Evolutionary conservation across 1,284 basidiomycete species (phyloP).

Genomic region (Ganoderma lucidum): DNA sequence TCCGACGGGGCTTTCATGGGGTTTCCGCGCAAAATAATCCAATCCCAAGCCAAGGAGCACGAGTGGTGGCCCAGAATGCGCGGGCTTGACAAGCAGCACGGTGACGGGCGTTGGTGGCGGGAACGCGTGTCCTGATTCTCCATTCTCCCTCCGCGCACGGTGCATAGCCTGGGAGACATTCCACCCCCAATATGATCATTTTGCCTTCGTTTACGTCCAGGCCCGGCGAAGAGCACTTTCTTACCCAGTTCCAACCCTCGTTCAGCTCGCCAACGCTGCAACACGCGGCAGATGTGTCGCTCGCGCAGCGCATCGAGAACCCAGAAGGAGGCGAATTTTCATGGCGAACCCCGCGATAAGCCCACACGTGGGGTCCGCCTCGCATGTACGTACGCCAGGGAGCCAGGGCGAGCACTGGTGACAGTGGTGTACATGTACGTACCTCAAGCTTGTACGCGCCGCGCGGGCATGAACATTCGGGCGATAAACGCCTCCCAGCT

Average conservation of each 20-base stretch:
- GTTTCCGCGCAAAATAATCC: conserved; percentile 1
- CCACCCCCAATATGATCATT: background rate
- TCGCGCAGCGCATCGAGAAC: conserved; percentile 7
- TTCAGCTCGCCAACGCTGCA: conserved; percentile 18
- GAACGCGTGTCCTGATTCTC: background rate
- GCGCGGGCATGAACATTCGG: background rate
- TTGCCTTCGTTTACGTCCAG: conserved; percentile 22
- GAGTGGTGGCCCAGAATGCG: background rate
- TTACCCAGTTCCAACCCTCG: conserved; percentile 7
- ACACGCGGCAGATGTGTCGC: conserved; percentile 8
- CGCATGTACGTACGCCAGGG: conserved; percentile 12
- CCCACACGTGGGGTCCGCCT: conserved; percentile 26
- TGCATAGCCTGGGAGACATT: conserved; percentile 1
- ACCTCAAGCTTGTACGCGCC: conserved; percentile 1
- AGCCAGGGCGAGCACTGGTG: conserved; percentile 8
- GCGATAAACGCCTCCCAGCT: conserved; percentile 16
- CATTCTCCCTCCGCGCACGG: conserved; percentile 1
- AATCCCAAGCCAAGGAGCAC: background rate
- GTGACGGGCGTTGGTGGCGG: background rate
- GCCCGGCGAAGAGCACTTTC: background rate
- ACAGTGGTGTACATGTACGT: conserved; percentile 21
- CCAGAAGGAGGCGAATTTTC: background rate
- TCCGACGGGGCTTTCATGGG: conserved; percentile 5
- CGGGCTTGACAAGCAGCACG: background rate
- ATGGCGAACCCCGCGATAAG: conserved; percentile 30